These are phyloP conservation scores for Cadophora luteo-olivacea DNA, from an alignment of 2,329 filamentous ascomycete genomes.

Conservation along the genomic window DNA sequence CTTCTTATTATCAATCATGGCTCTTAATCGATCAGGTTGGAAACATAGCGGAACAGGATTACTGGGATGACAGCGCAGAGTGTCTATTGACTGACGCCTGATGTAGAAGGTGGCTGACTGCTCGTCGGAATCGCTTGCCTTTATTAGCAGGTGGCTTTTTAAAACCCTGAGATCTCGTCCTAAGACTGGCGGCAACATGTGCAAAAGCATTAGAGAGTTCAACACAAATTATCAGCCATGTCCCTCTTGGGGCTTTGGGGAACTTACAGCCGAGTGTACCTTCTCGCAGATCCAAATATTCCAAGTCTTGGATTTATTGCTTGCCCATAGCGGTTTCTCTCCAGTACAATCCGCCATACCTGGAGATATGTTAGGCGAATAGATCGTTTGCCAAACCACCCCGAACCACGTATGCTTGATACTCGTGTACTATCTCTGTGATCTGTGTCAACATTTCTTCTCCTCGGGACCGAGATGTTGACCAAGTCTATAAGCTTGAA, in stretches of 20 bases:
- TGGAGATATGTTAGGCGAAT: too few species aligned
- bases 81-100: background rate
- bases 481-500: background rate
- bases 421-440: too few species aligned
- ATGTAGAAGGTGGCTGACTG: background rate
- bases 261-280: background rate
- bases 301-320: background rate
- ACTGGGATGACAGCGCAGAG: background rate
- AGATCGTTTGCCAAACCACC: too few species aligned
- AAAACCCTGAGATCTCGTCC: too few species aligned
- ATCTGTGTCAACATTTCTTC: background rate
- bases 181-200: too few species aligned
- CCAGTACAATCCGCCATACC: too few species aligned
- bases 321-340: background rate
- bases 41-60: too few species aligned
- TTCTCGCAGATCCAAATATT: background rate
- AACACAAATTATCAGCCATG: background rate
- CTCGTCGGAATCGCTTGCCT: background rate
- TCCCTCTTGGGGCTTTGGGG: background rate
- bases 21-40: too few species aligned
- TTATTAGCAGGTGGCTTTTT: background rate
- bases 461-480: background rate
- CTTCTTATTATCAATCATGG: too few species aligned
- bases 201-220: background rate
- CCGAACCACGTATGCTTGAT: too few species aligned